Evolutionary conservation across 208 protist species (phyloP).

Genomic region (Trypanosoma vivax): DNA sequence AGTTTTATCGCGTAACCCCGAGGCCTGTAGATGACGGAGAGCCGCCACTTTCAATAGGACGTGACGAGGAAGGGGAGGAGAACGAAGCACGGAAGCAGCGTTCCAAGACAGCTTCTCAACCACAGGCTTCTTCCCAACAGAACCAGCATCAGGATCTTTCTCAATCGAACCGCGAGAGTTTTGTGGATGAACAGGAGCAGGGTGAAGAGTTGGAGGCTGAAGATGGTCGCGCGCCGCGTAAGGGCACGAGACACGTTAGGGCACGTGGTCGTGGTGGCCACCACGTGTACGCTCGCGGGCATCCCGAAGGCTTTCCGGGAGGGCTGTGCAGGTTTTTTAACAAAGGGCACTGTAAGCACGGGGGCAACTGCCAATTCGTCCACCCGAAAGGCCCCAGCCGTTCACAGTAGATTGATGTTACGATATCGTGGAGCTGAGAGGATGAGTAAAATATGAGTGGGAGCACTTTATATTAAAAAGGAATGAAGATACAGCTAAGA

Average conservation of each 20-base stretch:
- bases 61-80: conserved; percentile 9
- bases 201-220: conserved; percentile 10
- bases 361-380: conserved; percentile 11
- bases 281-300: conserved; percentile 12
- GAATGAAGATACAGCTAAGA: background rate
- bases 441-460: background rate
- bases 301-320: conserved; percentile 5
- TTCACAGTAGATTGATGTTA: conserved; percentile 1
- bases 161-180: background rate
- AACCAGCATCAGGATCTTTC: conserved; percentile 1
- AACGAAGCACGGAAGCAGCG: conserved; percentile 7
- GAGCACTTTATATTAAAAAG: background rate
- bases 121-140: background rate
- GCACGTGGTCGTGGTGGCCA: conserved; percentile 19
- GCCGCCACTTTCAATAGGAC: conserved; percentile 2
- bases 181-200: conserved; percentile 14
- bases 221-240: conserved; percentile 9
- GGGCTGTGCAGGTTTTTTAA: conserved; percentile 18
- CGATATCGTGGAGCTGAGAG: no score
- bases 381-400: conserved; percentile 12
- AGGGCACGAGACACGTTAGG: conserved; percentile 11
- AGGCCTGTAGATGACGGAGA: conserved; percentile 7
- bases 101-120: conserved; percentile 6
- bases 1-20: conserved; percentile 13
- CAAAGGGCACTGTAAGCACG: conserved; percentile 17